A percentile compares a stretch with the other conserved stretches of the same genome.
These are phyloP conservation scores for Candida gigantensis DNA, from an alignment of 1,139 yeast genomes.

Conservation along the genomic window DNA sequence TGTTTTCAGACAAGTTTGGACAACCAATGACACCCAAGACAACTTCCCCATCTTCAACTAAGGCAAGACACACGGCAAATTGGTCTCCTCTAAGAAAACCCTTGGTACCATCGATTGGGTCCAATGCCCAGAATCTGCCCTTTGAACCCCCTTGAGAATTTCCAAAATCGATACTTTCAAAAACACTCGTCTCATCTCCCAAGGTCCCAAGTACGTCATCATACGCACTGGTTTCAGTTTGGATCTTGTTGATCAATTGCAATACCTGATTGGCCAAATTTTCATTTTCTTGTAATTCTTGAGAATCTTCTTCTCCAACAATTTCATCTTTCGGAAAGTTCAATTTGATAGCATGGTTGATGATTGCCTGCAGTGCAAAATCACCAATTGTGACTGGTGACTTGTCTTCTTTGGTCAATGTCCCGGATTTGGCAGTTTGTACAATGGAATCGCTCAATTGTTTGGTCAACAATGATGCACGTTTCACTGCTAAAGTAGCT, in stretches of 20 bases:
- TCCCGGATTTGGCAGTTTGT: conserved; percentile 53
- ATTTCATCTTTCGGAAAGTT: conserved; percentile 84
- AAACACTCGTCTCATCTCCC: conserved; percentile 49
- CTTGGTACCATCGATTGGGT: conserved; percentile 97
- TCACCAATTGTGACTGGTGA: conserved; percentile 98
- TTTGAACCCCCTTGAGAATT: conserved; percentile 70
- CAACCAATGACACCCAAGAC: conserved; percentile 94
- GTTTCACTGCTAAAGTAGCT: conserved; percentile 86
- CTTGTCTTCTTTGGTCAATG: conserved; percentile 80
- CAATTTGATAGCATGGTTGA: conserved; percentile 75
- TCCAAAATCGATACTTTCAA: conserved; percentile 75
- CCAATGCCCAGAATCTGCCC: conserved; percentile 95
- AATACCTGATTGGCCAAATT: conserved; percentile 44
- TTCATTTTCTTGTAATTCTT: conserved; percentile 52
- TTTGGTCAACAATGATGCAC: conserved; percentile 80
- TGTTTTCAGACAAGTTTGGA: conserved; percentile 74
- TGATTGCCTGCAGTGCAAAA: conserved; percentile 92
- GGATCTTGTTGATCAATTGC: conserved; percentile 49
- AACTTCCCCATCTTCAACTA: conserved; percentile 82
- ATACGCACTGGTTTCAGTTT: conserved; percentile 29
- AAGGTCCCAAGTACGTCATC: conserved; percentile 42
- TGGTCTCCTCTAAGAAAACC: conserved; percentile 96
- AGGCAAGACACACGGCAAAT: conserved; percentile 91
- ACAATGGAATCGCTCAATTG: conserved; percentile 69
- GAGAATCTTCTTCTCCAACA: conserved; percentile 94